Evolutionary conservation across 164 flowering plant species (phyloP).

Genomic region (Magnolia kwangsiensis): DNA sequence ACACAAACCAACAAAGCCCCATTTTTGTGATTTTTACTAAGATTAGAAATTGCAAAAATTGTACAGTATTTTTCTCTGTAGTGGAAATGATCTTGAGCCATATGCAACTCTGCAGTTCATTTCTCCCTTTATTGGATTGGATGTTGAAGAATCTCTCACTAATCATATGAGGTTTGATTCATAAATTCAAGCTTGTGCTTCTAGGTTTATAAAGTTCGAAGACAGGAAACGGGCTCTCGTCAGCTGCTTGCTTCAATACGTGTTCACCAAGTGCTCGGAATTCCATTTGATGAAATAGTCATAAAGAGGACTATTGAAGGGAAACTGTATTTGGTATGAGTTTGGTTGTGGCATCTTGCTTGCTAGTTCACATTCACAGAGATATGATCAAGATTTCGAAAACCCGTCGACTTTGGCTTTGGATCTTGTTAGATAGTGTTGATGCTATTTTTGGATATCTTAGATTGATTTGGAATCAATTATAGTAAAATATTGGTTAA

Average conservation of each 20-base stretch:
- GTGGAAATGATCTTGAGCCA: too few species aligned
- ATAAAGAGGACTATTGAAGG: conserved; percentile 73
- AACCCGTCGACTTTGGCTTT: neutral
- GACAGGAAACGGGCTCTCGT: conserved; percentile 77
- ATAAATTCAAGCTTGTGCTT: neutral
- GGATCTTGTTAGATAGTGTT: neutral
- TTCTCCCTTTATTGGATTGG: too few species aligned
- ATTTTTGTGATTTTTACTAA: too few species aligned
- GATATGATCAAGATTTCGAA: neutral
- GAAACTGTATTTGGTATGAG: conserved; percentile 68
- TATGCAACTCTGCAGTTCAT: too few species aligned
- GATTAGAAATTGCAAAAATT: too few species aligned
- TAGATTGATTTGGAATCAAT: too few species aligned
- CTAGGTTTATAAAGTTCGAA: conserved; percentile 59
- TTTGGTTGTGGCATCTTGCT: neutral
- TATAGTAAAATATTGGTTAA: too few species aligned
- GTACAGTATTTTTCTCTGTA: too few species aligned
- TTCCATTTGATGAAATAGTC: conserved; percentile 50
- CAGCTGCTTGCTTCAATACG: conserved; percentile 80
- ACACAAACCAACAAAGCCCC: too few species aligned
- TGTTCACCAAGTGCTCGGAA: conserved; percentile 54
- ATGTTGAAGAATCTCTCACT: neutral
- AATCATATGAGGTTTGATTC: too few species aligned
- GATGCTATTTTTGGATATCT: too few species aligned
- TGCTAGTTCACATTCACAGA: neutral